Evolutionary conservation across 768 basidiomycete species (phyloP), one percentile per base, ranked within the genome.

Genomic region (Trametes coccinea): DNA sequence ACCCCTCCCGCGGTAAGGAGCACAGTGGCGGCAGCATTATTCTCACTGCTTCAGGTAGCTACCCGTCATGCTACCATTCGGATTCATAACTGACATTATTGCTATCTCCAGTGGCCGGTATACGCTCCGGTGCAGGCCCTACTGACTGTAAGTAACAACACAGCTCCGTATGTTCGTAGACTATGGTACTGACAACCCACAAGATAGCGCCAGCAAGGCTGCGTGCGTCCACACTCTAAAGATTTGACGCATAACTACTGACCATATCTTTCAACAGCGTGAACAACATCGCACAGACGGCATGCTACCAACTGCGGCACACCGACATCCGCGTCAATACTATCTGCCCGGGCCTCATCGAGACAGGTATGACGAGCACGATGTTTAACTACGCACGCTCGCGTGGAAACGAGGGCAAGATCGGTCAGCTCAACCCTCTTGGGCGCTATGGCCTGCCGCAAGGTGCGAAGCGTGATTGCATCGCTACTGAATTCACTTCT

Each of bases 201-300:
- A 72, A 89, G 94, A 96, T 68, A 94, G 92, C 67, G 93, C 93
- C 53, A 92, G 90, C 67, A 97, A 97, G 79, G 91, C 94, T 34
- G 93, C 93, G 93, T 94, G 16, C 60, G 59, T 53, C 43, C 54
- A 4, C 17, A 29, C 17, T 5, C 47, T 41, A 13, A 11, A 6
- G 13, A 14, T 17, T 27, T 39, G 27, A 16, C 7, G 27, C 11
- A 5, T 34, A 8, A 13, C 3, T 30, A 29, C 33, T 47, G 13
- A 4, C 10, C 6, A n/a, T 3, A 13, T 8, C 13, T 53, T 39
- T 29, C 27, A 45, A 16, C 63, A 94, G 91, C 10, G 94, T 97
- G 27, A 93, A 93, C 72, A 92, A 87, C 47, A 86, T 96, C 66
- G 95, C 93, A 7, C 84, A 92, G 70, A 95, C 90, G 4, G 79